phyloP scores from a whole-genome alignment of 345 rosid species.

The Ceriops zippeliana region DNA sequence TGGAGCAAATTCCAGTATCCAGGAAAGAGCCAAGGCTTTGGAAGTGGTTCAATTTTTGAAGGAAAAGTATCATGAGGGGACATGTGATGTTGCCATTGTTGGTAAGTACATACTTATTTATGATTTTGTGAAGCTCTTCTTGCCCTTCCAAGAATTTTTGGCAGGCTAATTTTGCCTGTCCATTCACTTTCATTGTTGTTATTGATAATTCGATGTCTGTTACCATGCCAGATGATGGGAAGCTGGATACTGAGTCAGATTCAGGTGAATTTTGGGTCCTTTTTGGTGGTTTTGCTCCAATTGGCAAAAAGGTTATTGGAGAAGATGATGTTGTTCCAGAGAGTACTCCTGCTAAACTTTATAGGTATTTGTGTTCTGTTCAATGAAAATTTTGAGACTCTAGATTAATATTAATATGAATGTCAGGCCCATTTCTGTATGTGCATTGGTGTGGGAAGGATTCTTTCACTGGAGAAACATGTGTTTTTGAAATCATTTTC shows the following conservation, averaged over 20 bases:
- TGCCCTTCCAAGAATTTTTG: neutral
- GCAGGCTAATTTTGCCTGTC: neutral
- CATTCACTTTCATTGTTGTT: neutral
- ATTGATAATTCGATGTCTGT: slow-evolving; percentile 2
- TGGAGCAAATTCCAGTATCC: slow-evolving; percentile 95
- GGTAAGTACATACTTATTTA: slow-evolving; percentile 45
- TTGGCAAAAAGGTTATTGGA: slow-evolving; percentile 68
- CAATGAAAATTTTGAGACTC: slow-evolving; percentile 7
- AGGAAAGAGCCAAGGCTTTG: slow-evolving; percentile 96
- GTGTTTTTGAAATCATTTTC: neutral
- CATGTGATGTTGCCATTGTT: slow-evolving; percentile 72
- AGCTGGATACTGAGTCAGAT: slow-evolving; percentile 90
- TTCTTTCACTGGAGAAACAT: neutral
- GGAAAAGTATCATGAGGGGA: slow-evolving; percentile 86
- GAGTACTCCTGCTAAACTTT: slow-evolving; percentile 65
- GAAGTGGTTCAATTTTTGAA: slow-evolving; percentile 90
- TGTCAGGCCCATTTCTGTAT: slow-evolving; percentile 2
- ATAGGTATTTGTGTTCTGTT: slow-evolving; percentile 43
- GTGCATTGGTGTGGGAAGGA: no score
- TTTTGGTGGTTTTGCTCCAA: slow-evolving; percentile 94
- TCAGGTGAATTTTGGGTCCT: slow-evolving; percentile 96
- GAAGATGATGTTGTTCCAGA: slow-evolving; percentile 82
- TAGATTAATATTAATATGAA: neutral
- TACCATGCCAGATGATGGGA: slow-evolving; percentile 71
- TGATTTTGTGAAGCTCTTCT: slow-evolving; percentile 5